Conservation (phyloP, 768 basidiomycete genomes). For the Phaffia tasmanica region DNA sequence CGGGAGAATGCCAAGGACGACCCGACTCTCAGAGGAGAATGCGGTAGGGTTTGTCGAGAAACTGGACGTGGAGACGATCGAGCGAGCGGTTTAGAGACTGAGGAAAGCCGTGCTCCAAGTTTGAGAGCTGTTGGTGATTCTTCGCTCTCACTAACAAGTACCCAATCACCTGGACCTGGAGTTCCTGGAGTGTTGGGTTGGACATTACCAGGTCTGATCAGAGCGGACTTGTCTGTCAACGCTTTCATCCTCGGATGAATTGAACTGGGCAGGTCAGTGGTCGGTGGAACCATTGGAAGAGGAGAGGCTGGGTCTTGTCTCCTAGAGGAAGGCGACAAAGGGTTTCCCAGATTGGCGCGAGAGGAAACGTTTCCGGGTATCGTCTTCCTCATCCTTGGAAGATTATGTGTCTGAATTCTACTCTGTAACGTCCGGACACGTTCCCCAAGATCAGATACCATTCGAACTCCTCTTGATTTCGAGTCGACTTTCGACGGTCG, state of each 20-base stretch:
- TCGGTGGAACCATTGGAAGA: neutral
- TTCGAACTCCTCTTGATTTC: slow-evolving; percentile 73
- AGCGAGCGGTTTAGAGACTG: neutral
- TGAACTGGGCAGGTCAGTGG: no score
- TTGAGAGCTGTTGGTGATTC: neutral
- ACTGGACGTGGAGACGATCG: neutral
- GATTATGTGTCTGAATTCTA: slow-evolving; percentile 59
- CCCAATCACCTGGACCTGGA: slow-evolving; percentile 18
- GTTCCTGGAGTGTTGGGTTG: slow-evolving; percentile 11
- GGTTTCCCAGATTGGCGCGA: no score
- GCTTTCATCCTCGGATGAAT: slow-evolving; percentile 18
- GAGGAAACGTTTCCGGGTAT: neutral
- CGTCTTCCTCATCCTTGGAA: neutral
- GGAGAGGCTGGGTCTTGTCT: no score
- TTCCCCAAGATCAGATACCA: slow-evolving; percentile 85
- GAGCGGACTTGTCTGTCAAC: slow-evolving; percentile 1
- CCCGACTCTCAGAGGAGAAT: neutral
- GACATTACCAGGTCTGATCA: neutral
- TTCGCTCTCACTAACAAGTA: slow-evolving; percentile 21
- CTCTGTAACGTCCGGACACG: slow-evolving; percentile 70
- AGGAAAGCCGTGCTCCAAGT: neutral
- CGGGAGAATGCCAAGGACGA: neutral
- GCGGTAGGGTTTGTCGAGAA: no score
- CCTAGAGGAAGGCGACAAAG: neutral
- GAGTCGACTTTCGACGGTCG: slow-evolving; percentile 41